Conservation (phyloP, 805 yeast species). For the Candida lessepsii region DNA sequence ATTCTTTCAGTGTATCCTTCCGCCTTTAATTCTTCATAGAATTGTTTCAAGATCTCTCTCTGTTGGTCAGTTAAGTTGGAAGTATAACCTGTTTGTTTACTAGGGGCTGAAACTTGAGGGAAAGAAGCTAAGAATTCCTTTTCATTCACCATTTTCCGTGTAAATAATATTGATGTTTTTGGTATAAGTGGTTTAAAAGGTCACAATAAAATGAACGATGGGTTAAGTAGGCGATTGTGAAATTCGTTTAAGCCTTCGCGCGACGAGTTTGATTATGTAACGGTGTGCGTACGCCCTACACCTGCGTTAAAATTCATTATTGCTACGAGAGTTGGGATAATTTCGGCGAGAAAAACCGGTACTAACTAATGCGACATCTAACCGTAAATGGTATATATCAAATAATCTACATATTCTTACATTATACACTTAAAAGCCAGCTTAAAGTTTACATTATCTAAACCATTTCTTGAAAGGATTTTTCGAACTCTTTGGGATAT, state of each 20-base stretch:
- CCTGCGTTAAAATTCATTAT: no score
- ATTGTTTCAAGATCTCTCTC: slow-evolving; percentile 51
- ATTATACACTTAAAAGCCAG: background rate
- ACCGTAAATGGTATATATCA: no score
- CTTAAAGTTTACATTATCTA: slow-evolving; percentile 13
- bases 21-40: slow-evolving; percentile 57
- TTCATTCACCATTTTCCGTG: slow-evolving; percentile 20
- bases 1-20: slow-evolving; percentile 73
- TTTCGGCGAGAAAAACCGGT: no score
- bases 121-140: slow-evolving; percentile 52
- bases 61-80: slow-evolving; percentile 76
- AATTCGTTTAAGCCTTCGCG: background rate
- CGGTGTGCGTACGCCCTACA: no score
- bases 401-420: no score
- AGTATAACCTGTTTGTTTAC: slow-evolving; percentile 70
- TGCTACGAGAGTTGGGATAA: no score
- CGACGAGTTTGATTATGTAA: background rate
- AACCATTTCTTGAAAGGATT: slow-evolving; percentile 44
- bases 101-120: slow-evolving; percentile 67
- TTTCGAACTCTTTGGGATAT: slow-evolving; percentile 11
- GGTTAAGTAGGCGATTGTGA: no score
- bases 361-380: no score
- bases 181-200: no score
- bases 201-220: no score
- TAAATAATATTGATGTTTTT: no score